Conservation (phyloP, 257 asterid genomes). For the Solanum sparsipilum region DNA sequence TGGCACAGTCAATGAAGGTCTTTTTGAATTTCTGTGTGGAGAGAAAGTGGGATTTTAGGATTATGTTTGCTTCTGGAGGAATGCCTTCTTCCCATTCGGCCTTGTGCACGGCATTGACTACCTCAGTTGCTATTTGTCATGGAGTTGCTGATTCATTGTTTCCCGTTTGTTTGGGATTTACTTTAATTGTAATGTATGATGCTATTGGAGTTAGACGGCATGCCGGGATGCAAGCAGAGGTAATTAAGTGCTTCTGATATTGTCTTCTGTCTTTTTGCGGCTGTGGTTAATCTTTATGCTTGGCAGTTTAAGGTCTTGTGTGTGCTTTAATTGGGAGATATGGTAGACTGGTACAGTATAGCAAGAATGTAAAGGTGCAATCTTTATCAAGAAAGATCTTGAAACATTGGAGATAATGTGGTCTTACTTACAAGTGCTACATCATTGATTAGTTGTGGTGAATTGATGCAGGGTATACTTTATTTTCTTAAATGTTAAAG, state of each 20-base stretch:
- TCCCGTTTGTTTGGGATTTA: conserved; percentile 82
- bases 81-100: conserved; percentile 96
- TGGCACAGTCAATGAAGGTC: conserved; percentile 67
- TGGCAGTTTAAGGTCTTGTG: not conserved
- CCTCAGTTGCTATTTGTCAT: conserved; percentile 80
- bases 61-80: conserved; percentile 77
- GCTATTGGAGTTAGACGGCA: conserved; percentile 86
- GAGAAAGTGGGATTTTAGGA: conserved; percentile 71
- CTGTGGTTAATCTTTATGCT: not conserved
- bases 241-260: not conserved
- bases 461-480: not conserved
- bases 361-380: not conserved
- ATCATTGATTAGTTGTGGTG: not conserved
- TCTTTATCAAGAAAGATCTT: not conserved
- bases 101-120: conserved; percentile 74
- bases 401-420: not conserved
- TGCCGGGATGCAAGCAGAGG: conserved; percentile 96
- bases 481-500: not conserved
- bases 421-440: not conserved
- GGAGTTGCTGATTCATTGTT: conserved; percentile 84
- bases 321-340: not conserved
- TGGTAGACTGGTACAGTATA: not conserved
- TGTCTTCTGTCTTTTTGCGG: not conserved
- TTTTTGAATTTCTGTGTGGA: conserved; percentile 73
- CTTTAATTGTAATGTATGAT: conserved; percentile 89